These are phyloP conservation scores for Mycena amicta DNA, from an alignment of 768 basidiomycete genomes.

Conservation along the genomic window DNA sequence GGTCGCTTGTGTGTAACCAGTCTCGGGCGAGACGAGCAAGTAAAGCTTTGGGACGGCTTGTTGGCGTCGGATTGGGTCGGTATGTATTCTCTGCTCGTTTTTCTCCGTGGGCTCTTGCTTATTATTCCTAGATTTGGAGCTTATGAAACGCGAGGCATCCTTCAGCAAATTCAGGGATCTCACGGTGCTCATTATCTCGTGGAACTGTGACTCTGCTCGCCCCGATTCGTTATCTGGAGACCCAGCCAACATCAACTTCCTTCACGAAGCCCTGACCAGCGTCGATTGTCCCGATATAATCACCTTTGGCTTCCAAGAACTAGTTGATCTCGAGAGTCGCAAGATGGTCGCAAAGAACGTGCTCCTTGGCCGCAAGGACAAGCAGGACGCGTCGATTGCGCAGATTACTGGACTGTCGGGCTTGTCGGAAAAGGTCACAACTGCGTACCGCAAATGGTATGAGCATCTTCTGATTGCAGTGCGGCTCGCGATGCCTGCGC, in stretches of 20 bases:
- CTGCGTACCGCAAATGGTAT: slow-evolving; percentile 87
- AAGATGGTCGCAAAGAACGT: slow-evolving; percentile 93
- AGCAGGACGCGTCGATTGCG: slow-evolving; percentile 46
- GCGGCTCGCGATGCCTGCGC: slow-evolving; percentile 69
- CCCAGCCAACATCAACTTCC: slow-evolving; percentile 75
- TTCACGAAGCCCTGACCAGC: slow-evolving; percentile 74
- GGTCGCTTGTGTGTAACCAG: slow-evolving; percentile 74
- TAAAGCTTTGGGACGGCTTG: slow-evolving; percentile 90
- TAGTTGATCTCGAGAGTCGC: slow-evolving; percentile 92
- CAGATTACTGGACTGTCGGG: slow-evolving; percentile 41
- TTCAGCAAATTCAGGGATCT: slow-evolving; percentile 83
- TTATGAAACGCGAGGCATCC: slow-evolving; percentile 71
- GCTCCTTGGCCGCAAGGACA: slow-evolving; percentile 76
- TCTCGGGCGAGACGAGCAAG: slow-evolving; percentile 68
- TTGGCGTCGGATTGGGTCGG: slow-evolving; percentile 86
- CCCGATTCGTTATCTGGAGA: slow-evolving; percentile 72
- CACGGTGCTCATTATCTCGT: slow-evolving; percentile 79
- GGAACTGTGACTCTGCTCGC: slow-evolving; percentile 90
- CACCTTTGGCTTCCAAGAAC: slow-evolving; percentile 93
- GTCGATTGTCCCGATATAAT: slow-evolving; percentile 86
- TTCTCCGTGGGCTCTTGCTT: too few species aligned
- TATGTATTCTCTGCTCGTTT: slow-evolving; percentile 51
- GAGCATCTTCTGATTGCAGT: slow-evolving; percentile 78
- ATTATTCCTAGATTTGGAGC: slow-evolving; percentile 80
- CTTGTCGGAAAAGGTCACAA: slow-evolving; percentile 81